Evolutionary conservation across 2,329 filamentous ascomycete genomes (phyloP), one percentile per base, ranked within the genome.

Genomic region (Alternaria novae-zelandiae): DNA sequence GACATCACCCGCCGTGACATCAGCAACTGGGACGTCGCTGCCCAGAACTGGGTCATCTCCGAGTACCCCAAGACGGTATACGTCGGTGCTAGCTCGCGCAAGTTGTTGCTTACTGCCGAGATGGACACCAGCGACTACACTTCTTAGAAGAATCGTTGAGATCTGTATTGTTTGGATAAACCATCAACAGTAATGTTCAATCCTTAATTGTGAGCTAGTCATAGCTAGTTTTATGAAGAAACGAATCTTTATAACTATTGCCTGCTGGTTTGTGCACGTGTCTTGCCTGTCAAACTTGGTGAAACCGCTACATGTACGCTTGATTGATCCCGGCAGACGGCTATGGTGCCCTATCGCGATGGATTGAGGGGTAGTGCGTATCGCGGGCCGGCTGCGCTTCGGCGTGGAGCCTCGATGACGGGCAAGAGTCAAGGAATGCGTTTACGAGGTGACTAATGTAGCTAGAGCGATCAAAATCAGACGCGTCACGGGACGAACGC

Each of bases 31-130:
- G 92, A 97, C 70, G 83, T 87, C 1, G 84, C 76, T 2, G 78
- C 82, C n/a, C 94, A 97, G 84, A 90, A 97, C 83, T 98, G 95
- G 94, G 87, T 93, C 49, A 83, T 90, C 57, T 83, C 82, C 28
- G 72, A 82, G 21, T 83, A 87, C 69, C 79, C 83, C 56, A 89
- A 89, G 83, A 88, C 82, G 61, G 84, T 88, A 44, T 86, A 86
- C 66, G 87, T 90, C 6, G 88, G 88, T 25, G 84, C 81, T 67
- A 87, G 85, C 5, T 88, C 86, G 61, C 83, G 88, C 70, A 88
- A 86, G 60, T 76, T 90, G 67, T 83, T 82, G 21, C 81, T 90
- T 12, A 82, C 74, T 47, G 72, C 70, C 10, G 61, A 60, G 36
- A 64, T 77, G 46, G 70, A 75, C 46, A 61, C 74, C 2, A 74